Percentiles rank a stretch among this genome's conserved stretches.
phyloP scores from a whole-genome alignment of 75 land plant species.

The Pinus taeda region DNA sequence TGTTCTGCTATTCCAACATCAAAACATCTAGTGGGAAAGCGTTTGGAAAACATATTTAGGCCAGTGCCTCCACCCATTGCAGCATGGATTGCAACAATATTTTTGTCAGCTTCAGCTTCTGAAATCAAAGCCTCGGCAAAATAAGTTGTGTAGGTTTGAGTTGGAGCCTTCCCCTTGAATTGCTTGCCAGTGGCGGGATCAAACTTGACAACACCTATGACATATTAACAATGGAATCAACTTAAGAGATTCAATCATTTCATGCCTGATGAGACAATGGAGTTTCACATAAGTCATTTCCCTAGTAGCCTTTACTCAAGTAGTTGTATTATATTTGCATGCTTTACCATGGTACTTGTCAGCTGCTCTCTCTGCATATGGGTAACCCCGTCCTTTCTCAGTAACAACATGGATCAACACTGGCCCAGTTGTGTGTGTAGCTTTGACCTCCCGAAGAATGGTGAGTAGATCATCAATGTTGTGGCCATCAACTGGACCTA shows the following conservation, averaged over 20 bases:
- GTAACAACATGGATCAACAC: constrained; percentile 85
- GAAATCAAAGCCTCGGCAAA: constrained; percentile 97
- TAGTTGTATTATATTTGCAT: not conserved
- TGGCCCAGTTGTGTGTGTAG: constrained; percentile 75
- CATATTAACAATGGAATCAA: not conserved
- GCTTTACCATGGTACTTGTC: constrained; percentile 87
- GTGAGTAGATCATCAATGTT: constrained; percentile 71
- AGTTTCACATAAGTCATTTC: not conserved
- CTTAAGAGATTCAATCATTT: not conserved
- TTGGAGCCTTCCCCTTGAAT: constrained; percentile 55
- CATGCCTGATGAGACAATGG: not conserved
- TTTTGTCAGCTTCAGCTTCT: constrained; percentile 81
- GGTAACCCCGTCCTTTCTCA: constrained; percentile 90
- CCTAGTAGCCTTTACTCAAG: not conserved
- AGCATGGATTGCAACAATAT: constrained; percentile 83
- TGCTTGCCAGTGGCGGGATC: constrained; percentile 91
- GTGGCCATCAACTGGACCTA: constrained; percentile 92
- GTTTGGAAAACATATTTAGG: constrained; percentile 70
- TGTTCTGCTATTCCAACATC: constrained; percentile 98
- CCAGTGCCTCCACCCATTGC: constrained; percentile 99
- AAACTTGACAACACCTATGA: constrained; percentile 72
- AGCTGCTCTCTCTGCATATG: constrained; percentile 77
- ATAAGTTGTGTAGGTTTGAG: constrained; percentile 85
- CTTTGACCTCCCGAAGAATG: constrained; percentile 75
- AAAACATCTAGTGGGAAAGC: constrained; percentile 86